Conservation (phyloP, 2,329 filamentous ascomycete genomes). For the Penicillium sp. region DNA sequence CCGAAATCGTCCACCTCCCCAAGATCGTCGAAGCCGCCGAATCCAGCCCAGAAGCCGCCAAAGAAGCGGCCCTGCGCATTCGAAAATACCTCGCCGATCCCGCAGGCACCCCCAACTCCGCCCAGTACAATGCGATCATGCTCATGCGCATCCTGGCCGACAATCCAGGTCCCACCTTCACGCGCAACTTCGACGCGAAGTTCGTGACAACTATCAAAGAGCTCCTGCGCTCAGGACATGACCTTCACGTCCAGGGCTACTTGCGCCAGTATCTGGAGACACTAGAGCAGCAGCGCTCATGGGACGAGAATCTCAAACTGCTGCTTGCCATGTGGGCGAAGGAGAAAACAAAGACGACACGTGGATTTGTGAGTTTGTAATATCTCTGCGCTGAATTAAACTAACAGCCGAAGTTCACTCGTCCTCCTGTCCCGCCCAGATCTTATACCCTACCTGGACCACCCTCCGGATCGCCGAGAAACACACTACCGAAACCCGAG, state of each 20-base stretch:
- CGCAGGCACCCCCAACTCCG: constrained; percentile 63
- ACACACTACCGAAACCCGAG: constrained; percentile 61
- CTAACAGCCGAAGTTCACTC: neutral
- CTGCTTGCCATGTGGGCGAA: constrained; percentile 85
- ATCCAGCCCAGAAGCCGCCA: constrained; percentile 82
- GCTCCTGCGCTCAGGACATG: constrained; percentile 68
- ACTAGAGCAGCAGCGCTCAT: constrained; percentile 69
- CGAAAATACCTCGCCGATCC: constrained; percentile 79
- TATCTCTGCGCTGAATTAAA: neutral
- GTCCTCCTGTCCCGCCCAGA: neutral
- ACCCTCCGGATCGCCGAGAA: constrained; percentile 41
- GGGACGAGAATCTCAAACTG: constrained; percentile 71
- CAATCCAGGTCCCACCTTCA: constrained; percentile 88
- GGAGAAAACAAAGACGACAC: constrained; percentile 70
- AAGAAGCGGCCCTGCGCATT: constrained; percentile 76
- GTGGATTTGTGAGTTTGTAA: constrained; percentile 35
- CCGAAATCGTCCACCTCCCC: constrained; percentile 90
- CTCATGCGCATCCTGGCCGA: constrained; percentile 86
- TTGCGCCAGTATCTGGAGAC: constrained; percentile 82
- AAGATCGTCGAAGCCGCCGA: constrained; percentile 94
- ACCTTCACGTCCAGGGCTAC: constrained; percentile 79
- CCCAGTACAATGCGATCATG: constrained; percentile 97
- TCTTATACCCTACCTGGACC: neutral
- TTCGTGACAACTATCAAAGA: constrained; percentile 77
- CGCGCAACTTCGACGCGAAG: constrained; percentile 82